Base-by-base conservation (phyloP, 352 stramenopile genomes). In the Pythium coloratum region DNA sequence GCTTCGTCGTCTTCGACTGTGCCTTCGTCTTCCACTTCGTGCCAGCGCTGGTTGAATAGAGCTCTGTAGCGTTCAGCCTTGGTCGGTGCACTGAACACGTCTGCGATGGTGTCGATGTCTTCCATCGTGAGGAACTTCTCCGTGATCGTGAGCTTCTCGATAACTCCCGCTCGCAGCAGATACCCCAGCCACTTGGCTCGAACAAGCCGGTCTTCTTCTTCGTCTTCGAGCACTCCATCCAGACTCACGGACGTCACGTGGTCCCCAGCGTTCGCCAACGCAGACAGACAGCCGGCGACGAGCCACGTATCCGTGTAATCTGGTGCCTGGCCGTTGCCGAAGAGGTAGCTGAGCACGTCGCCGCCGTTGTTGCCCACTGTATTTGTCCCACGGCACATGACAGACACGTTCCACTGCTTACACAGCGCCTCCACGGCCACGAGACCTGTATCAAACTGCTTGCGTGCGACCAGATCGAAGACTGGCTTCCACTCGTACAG, bases 101-200 rank as follows among this genome's bases (percentile, higher is more conserved):
- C 46, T 5, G 42, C 49, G 38, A 63, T 68, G 13, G 24, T 24
- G 33, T 68, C 54, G 9, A 68, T 38, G 33, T 63, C 62, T 42
- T 58, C 42, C 16, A 57, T 36, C 12, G 62, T 63, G 0, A 68
- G 46, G 8, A 14, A 59, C 6, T 32, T 33, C 2, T 69, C 63
- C 8, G 44, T 30, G 33, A 69, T 28, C 20, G 55, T 58, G 5
- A 69, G 42, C n/a, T 50, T 60, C 46, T 53, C 28, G 6, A 69
- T 34, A 3, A 5, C 7, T 6, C 63, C 55, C 2, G n/a, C 4
- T 8, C 55, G 55, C 6, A 63, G 33, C 2, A 69, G 24, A 40
- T 69, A 64, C 2, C 62, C 54, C 0, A 64, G 28, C 55, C 55
- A 69, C 55, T 69, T 63, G 55, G 63, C 62, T 2, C 62, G 62